Evolutionary conservation across 1,284 basidiomycete species (phyloP).

Genomic region (Cryptococcus sp.): DNA sequence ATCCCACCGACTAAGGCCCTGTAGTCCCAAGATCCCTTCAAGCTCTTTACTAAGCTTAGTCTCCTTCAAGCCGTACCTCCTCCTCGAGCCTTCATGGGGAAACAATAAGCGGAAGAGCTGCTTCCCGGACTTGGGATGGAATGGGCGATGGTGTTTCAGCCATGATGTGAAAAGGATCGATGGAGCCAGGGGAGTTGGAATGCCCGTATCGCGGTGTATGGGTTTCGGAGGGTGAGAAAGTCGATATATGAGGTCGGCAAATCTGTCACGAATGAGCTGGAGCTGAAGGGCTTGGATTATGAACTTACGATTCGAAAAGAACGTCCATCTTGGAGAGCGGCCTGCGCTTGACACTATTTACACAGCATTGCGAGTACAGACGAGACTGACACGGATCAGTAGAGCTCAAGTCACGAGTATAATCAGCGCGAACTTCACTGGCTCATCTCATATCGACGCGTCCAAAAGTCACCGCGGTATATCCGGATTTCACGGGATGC

Average conservation of each 20-base stretch:
- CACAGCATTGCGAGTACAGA: no score
- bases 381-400: no score
- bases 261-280: slow-evolving; percentile 13
- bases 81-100: slow-evolving; percentile 65
- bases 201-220: background rate
- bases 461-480: no score
- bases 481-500: no score
- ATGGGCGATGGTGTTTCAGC: slow-evolving; percentile 26
- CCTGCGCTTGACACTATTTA: no score
- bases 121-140: slow-evolving; percentile 30
- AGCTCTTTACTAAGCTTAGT: slow-evolving; percentile 58
- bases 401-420: no score
- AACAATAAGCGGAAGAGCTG: slow-evolving; percentile 68
- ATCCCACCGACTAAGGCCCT: slow-evolving; percentile 55
- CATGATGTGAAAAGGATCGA: slow-evolving; percentile 36
- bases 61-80: slow-evolving; percentile 73
- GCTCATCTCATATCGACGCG: no score
- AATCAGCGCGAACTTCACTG: no score
- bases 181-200: slow-evolving; percentile 6
- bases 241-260: slow-evolving; percentile 30
- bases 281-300: background rate
- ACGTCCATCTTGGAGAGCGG: slow-evolving; percentile 21
- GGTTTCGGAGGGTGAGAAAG: slow-evolving; percentile 31
- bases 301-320: slow-evolving; percentile 29
- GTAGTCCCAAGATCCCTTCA: slow-evolving; percentile 53